These are phyloP conservation scores for Aspergillus vadensis DNA, from an alignment of 2,329 filamentous ascomycete genomes.

Conservation along the genomic window DNA sequence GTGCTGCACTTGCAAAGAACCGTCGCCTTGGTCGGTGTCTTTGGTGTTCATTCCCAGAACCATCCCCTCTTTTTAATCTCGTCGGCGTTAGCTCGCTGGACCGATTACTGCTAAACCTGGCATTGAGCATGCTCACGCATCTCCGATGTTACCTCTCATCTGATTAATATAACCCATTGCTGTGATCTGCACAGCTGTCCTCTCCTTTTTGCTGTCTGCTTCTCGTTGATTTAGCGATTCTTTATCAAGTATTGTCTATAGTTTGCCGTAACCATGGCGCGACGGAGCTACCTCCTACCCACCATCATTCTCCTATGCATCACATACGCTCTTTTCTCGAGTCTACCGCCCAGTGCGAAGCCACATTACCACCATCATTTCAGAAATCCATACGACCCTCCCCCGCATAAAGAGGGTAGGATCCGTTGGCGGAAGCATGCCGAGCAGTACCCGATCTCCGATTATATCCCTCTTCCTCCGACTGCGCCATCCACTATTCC, in stretches of 20 bases:
- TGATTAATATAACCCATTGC: slow-evolving; percentile 10
- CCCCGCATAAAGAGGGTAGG: slow-evolving; percentile 8
- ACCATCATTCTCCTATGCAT: slow-evolving; percentile 30
- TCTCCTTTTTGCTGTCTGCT: slow-evolving; percentile 12
- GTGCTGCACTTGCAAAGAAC: neutral
- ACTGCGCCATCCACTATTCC: slow-evolving; percentile 70
- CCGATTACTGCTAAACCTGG: slow-evolving; percentile 1
- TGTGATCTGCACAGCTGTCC: slow-evolving; percentile 12
- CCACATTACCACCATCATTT: slow-evolving; percentile 19
- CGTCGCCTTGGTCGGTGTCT: neutral
- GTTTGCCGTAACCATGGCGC: slow-evolving; percentile 28
- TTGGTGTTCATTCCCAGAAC: neutral
- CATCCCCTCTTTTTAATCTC: slow-evolving; percentile 1
- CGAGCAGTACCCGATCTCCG: slow-evolving; percentile 75
- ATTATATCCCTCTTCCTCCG: slow-evolving; percentile 72
- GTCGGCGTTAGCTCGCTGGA: neutral
- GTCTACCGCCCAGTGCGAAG: slow-evolving; percentile 25
- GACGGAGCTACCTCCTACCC: slow-evolving; percentile 29
- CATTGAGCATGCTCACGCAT: slow-evolving; percentile 13
- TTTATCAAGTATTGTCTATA: neutral
- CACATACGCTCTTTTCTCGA: slow-evolving; percentile 27
- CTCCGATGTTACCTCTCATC: slow-evolving; percentile 13
- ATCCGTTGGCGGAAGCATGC: slow-evolving; percentile 70
- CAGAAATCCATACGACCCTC: slow-evolving; percentile 13
- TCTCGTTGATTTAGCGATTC: slow-evolving; percentile 3